Evolutionary conservation across 805 yeast species (phyloP), one percentile per base, ranked within the genome.

Genomic region (Yarrowia sp.): DNA sequence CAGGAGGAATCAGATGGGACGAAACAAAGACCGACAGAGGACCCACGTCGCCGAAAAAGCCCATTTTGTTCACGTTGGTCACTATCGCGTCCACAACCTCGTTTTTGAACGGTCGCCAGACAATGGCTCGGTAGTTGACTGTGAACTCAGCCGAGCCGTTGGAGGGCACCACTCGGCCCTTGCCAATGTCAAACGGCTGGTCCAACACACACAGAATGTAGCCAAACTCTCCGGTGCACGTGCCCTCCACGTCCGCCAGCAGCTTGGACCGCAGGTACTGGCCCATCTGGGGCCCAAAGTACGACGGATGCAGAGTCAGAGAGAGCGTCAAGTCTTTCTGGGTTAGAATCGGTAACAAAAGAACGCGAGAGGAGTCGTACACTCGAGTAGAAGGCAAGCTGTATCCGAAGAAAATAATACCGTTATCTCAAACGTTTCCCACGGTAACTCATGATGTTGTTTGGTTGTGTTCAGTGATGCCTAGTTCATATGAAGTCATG

Each of bases 191-290:
- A 68, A 95, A 92, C 72, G 88, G 86, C 89, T 91, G 92, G 76
- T 95, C 98, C 76, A 95, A 83, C 52, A 95, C 99, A 79, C 98
- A 94, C 68, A 95, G 88, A 72, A 95, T 95, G 78, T 95, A 95
- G 14, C 99, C 99, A 81, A 95, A 95, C 78, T 95, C 97, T 74
- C 99, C 99, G 0, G 98, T 93, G 80, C 98, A 95, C 0, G 98
- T 92, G 33, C 99, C 99, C 80, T 95, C 99, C 50, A 95, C 99
- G 76, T 95, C 99, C 71, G 91, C 92, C 69, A 95, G 84, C 70
- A 95, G 83, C 78, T 94, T 93, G 75, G 92, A 91, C 76, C 96
- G 87, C 72, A 95, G 82, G 75, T 87, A 94, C 76, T 92, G 96
- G 79, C 90, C 92, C 98, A 95, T 95, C 73, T 93, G 96, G 3